Evolutionary conservation across 2,329 filamentous ascomycete species (phyloP), one percentile per base, ranked within the genome.

Genomic region (Elsinoe fawcettii): DNA sequence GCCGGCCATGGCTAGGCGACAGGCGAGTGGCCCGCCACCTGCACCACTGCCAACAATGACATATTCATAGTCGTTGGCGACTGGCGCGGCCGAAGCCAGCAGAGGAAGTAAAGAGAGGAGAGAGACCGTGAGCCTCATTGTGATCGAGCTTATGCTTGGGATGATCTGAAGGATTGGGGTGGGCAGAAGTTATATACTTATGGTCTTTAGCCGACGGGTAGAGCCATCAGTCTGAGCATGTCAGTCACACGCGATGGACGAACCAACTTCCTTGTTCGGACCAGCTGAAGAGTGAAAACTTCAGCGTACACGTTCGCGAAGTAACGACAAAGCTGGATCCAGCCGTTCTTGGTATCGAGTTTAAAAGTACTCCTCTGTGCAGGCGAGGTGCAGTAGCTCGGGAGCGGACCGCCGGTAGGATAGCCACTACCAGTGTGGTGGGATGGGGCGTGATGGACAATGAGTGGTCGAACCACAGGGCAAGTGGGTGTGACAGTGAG

Each of bases 21-120:
- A 77, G 11, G 81, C 80, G 4, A 84, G 67, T 6, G 81, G 80
- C 14, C 77, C 80, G 47, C 81, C 82, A 11, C 81, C 81, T 5
- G 81, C 74, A 2, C 82, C 81, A 5, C 79, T 81, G 9, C 82
- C 82, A 36, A 85, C 80, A 8, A 85, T 75, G 25, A 85, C 73
- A 68, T 83, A 85, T 60, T 85, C 82, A 64, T 85, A 85, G 34
- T 67, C 36, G 9, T 8, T 39, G 20, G 36, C n/a, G n/a, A 36
- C 34, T n/a, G 53, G 49, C 11, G 49, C 49, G 30, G 49, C 34
- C 18, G 34, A n/a, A 27, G 49, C 49, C 25, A 53, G 32, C 16
- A 30, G n/a, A 18, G 46, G 30, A 2, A 53, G 18, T 9, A 53
- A 25, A 20, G 49, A 25, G 20, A 53, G 30, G 30, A 53, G 16